Base-by-base conservation (phyloP, 306 rosid genomes). In the Citrullus mucosospermus region DNA sequence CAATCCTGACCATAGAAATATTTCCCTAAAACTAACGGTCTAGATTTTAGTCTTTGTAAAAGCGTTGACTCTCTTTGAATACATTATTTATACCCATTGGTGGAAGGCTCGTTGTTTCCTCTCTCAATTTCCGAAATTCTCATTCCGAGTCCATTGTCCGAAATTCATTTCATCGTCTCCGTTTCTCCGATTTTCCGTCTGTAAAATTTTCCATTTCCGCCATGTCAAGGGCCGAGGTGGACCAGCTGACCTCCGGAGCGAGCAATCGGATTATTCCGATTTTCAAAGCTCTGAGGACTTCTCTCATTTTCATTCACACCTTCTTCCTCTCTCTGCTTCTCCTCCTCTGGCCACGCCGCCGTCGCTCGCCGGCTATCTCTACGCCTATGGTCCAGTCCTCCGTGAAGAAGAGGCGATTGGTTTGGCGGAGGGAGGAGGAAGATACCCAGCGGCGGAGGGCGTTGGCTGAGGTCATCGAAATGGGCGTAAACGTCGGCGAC, bases 201-300 rank as follows among this genome's bases (percentile, higher is more conserved):
- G 59, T 48, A 8, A 9, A 39, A 18, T 18, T 46, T 17, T 75
- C 65, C 81, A 9, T 53, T 82, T 48, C 83, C 60, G 84, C 85
- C 84, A 90, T 91, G 87, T 80, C 86, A 62, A 89, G 86, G 77
- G 80, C 73, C 63, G 91, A 79, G 87, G 86, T 92, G 91, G 99
- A 96, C 80, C 99, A 83, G 41, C 89, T 96, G 38, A 96, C 99
- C 69, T 96, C 99, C 9, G 99, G 99, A 6, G 99, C 99, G 2
- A 96, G 99, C 91, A 92, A 91, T 82, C 98, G 99, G 71, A 96
- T 96, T 59, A 91, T 96, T 70, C 99, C 99, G 25, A 81, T 92
- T 74, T 82, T 96, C 15, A 96, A 84, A 82, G 70, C 98, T 5
- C 67, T 96, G 0, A 80, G 90, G 79, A 81, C 87, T 6, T 87